Conservation (phyloP, 129 eudicot genomes). For the Erigeron canadensis region DNA sequence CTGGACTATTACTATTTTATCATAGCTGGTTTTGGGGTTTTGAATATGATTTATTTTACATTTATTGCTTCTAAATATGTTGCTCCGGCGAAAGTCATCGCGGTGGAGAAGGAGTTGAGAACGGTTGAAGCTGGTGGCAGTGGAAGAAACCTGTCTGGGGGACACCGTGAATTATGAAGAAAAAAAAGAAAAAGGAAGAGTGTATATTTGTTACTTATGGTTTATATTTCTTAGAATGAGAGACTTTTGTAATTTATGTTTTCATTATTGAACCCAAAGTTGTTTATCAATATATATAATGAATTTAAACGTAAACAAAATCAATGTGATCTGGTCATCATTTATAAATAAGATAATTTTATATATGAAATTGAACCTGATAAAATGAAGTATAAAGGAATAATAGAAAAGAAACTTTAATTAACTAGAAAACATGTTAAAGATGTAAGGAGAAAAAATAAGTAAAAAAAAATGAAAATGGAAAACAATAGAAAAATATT, state of each 20-base stretch:
- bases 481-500: too few relatives aligned
- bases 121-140: constrained; percentile 6
- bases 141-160: neutral
- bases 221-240: neutral
- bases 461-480: too few relatives aligned
- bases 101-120: constrained; percentile 27
- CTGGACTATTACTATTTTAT: constrained; percentile 56
- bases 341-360: too few relatives aligned
- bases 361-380: too few relatives aligned
- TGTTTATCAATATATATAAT: neutral
- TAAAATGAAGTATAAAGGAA: too few relatives aligned
- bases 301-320: neutral
- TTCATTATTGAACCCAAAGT: constrained; percentile 2
- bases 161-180: constrained; percentile 17
- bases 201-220: constrained; percentile 13
- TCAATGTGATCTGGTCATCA: too few relatives aligned
- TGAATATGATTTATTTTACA: constrained; percentile 55
- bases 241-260: neutral
- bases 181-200: neutral
- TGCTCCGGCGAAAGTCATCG: constrained; percentile 24
- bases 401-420: too few relatives aligned
- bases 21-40: constrained; percentile 46
- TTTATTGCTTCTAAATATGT: constrained; percentile 48
- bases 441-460: too few relatives aligned
- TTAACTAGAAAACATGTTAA: too few relatives aligned